Evolutionary conservation across 495 filamentous ascomycete species (phyloP).

Genomic region (Geoglossum glabrum): DNA sequence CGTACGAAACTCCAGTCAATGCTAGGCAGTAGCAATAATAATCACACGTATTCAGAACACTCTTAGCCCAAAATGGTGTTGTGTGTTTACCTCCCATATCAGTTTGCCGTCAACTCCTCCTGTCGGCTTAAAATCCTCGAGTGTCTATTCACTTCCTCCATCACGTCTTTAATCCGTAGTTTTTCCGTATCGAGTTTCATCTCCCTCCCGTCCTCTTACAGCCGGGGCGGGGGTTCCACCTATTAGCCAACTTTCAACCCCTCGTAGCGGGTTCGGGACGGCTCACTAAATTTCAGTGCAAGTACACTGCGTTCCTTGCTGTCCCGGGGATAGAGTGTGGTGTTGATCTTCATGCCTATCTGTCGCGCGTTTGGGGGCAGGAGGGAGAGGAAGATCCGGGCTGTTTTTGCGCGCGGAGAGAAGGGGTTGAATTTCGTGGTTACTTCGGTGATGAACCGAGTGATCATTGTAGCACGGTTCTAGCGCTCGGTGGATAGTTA

Average conservation of each 20-base stretch:
- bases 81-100: background rate
- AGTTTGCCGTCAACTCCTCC: slow-evolving; percentile 38
- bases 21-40: background rate
- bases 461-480: slow-evolving; percentile 48
- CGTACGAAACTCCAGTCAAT: background rate
- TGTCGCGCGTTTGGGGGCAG: slow-evolving; percentile 64
- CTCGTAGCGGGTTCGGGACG: background rate
- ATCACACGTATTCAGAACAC: background rate
- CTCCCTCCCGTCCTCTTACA: slow-evolving; percentile 61
- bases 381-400: slow-evolving; percentile 65
- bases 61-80: background rate
- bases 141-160: slow-evolving; percentile 80
- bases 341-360: slow-evolving; percentile 51
- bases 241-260: background rate
- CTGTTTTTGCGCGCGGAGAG: slow-evolving; percentile 49
- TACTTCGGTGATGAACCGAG: slow-evolving; percentile 66
- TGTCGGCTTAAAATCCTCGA: slow-evolving; percentile 60
- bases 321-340: slow-evolving; percentile 50
- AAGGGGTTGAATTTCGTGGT: slow-evolving; percentile 85
- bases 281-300: slow-evolving; percentile 64
- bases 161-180: slow-evolving; percentile 66
- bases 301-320: slow-evolving; percentile 38
- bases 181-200: slow-evolving; percentile 49
- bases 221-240: background rate
- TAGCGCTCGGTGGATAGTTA: background rate